Conservation (phyloP, 805 yeast species). For the Kuraishia piskuri region DNA sequence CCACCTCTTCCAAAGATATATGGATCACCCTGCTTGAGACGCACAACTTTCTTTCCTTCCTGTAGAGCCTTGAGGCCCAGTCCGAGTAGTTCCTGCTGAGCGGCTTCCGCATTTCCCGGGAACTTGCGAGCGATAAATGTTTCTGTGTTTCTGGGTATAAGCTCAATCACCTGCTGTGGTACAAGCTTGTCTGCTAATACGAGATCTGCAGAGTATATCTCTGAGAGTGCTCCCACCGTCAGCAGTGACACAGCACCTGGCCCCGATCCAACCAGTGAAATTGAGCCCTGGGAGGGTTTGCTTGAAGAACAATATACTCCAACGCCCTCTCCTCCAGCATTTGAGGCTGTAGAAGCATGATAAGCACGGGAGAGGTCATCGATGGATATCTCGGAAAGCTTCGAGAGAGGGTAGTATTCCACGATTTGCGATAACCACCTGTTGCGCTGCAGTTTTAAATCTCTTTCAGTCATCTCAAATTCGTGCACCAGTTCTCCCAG, state of each 20-base stretch:
- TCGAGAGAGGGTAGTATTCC: slow-evolving; percentile 76
- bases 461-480: slow-evolving; percentile 42
- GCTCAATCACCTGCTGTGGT: slow-evolving; percentile 75
- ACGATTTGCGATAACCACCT: slow-evolving; percentile 87
- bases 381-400: slow-evolving; percentile 51
- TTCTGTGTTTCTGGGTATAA: slow-evolving; percentile 71
- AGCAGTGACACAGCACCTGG: slow-evolving; percentile 82
- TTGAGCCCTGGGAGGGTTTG: slow-evolving; percentile 33
- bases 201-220: slow-evolving; percentile 74
- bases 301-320: slow-evolving; percentile 1
- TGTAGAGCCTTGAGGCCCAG: slow-evolving; percentile 59
- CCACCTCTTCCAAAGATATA: slow-evolving; percentile 96
- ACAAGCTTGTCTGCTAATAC: slow-evolving; percentile 88
- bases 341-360: slow-evolving; percentile 6
- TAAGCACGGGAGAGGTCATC: slow-evolving; percentile 45
- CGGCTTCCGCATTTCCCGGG: slow-evolving; percentile 94
- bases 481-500: slow-evolving; percentile 59
- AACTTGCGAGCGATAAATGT: slow-evolving; percentile 85
- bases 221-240: slow-evolving; percentile 78
- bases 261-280: slow-evolving; percentile 88
- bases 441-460: slow-evolving; percentile 49
- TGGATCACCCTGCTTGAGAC: slow-evolving; percentile 95
- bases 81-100: slow-evolving; percentile 77
- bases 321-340: neutral
- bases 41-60: slow-evolving; percentile 69